Conservation (phyloP, 768 basidiomycete species). For the Calocybe cyanea region DNA sequence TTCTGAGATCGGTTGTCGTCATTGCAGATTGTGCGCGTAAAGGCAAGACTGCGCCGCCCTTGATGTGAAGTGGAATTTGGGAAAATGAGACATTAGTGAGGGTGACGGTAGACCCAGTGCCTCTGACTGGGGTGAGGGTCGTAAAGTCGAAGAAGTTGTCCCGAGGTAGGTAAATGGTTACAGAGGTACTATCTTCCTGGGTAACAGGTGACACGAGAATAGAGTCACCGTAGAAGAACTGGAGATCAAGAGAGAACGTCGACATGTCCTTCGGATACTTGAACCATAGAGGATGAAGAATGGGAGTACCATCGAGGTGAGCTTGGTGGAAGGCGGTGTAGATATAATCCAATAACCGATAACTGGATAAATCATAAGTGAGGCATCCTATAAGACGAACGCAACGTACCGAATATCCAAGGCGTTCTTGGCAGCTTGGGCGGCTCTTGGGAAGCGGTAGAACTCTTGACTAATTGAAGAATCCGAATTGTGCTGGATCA, state of each 20-base stretch:
- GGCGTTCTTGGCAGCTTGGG: conserved; percentile 56
- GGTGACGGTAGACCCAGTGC: conserved; percentile 41
- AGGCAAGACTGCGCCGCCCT: conserved; percentile 56
- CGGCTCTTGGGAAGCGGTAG: conserved; percentile 57
- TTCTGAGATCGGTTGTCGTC: conserved; percentile 55
- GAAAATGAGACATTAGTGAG: conserved; percentile 48
- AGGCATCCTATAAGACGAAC: not conserved
- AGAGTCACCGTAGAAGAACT: conserved; percentile 67
- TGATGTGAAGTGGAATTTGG: conserved; percentile 60
- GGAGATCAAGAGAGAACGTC: conserved; percentile 59
- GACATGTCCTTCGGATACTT: conserved; percentile 59
- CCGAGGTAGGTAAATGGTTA: conserved; percentile 57
- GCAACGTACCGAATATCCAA: conserved; percentile 54
- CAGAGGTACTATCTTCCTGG: conserved; percentile 53
- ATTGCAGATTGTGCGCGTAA: conserved; percentile 51
- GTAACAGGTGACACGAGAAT: conserved; percentile 70
- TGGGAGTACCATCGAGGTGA: conserved; percentile 54
- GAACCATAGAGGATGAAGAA: conserved; percentile 64
- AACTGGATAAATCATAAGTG: conserved; percentile 29
- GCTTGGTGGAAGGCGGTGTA: conserved; percentile 69
- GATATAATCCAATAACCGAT: conserved; percentile 67
- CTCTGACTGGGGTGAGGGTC: conserved; percentile 44
- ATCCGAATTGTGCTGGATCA: conserved; percentile 49
- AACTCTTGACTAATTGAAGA: conserved; percentile 59
- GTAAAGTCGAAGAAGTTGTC: conserved; percentile 66